Evolutionary conservation across 176 grass and related monocot species (phyloP).

Genomic region (Urochloa ruziziensis): DNA sequence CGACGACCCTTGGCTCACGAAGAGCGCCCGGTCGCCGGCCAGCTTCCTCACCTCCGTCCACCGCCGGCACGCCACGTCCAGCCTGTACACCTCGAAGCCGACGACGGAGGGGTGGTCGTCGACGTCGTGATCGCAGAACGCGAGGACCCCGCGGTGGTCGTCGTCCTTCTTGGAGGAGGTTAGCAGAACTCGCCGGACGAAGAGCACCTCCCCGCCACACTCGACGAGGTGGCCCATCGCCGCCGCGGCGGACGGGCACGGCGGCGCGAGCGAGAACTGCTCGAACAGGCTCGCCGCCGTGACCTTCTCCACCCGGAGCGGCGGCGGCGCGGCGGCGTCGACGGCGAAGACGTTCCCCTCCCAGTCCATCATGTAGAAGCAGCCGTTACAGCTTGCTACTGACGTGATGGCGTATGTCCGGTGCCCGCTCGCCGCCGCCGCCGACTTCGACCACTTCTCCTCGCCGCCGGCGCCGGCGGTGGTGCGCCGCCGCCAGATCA

Average conservation of each 20-base stretch:
- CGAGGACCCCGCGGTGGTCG: no score
- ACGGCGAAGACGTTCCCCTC: neutral
- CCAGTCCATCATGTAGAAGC: neutral
- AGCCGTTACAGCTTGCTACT: neutral
- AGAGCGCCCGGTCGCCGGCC: no score
- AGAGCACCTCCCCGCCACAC: slow-evolving; percentile 6
- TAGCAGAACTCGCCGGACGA: neutral
- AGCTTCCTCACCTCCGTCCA: no score
- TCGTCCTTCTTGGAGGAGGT: no score
- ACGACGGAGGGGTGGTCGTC: no score
- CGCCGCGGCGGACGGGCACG: no score
- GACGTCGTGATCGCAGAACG: no score
- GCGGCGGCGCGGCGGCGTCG: neutral
- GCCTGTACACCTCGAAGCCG: no score
- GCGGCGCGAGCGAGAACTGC: neutral
- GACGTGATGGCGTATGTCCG: neutral
- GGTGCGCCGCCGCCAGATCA: neutral
- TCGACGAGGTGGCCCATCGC: neutral
- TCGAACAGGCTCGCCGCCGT: neutral
- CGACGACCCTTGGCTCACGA: no score
- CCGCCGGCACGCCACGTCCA: no score
- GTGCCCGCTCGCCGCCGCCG: neutral
- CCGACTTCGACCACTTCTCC: neutral
- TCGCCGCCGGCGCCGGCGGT: neutral
- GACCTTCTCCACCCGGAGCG: neutral